Conservation (phyloP, 768 basidiomycete species). For the Lepiota brunneoincarnata region DNA sequence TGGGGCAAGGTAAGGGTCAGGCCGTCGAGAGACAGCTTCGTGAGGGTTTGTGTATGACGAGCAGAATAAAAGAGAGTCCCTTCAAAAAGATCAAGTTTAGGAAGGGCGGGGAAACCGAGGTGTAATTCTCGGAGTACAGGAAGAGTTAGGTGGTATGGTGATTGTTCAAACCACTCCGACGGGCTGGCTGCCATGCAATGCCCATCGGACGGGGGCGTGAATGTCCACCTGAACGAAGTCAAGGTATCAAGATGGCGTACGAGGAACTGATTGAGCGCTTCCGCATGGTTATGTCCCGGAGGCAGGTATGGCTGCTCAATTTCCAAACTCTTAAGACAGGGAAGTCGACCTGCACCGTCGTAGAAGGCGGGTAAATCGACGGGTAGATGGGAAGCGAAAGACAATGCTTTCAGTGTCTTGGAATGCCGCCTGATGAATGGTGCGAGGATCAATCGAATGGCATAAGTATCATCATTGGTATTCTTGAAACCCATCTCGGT, state of each 20-base stretch:
- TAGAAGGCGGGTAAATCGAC: conserved; percentile 7
- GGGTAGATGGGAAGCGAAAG: neutral
- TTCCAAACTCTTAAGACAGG: conserved; percentile 2
- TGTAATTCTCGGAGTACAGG: neutral
- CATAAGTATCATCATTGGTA: conserved; percentile 6
- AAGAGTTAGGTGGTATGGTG: conserved; percentile 8
- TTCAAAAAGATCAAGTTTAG: conserved; percentile 3
- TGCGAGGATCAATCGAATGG: conserved; percentile 4
- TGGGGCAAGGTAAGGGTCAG: conserved; percentile 1
- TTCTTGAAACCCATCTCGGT: neutral
- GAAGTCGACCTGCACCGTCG: conserved; percentile 4
- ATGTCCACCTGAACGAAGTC: conserved; percentile 6
- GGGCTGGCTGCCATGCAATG: neutral
- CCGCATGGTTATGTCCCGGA: conserved; percentile 2
- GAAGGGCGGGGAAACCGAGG: neutral
- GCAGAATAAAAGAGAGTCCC: conserved; percentile 5
- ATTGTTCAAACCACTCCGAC: conserved; percentile 8
- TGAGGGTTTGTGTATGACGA: conserved; percentile 7
- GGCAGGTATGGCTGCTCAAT: conserved; percentile 7
- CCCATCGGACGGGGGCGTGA: neutral
- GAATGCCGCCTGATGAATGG: conserved; percentile 8
- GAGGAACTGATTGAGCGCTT: conserved; percentile 5
- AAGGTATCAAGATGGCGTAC: conserved; percentile 4
- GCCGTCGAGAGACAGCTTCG: conserved; percentile 4
- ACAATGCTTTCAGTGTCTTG: conserved; percentile 2